Percentiles rank a stretch among this genome's conserved stretches.
Conservation (phyloP, 176 grass and related monocot genomes). For the Luzula sylvatica region DNA sequence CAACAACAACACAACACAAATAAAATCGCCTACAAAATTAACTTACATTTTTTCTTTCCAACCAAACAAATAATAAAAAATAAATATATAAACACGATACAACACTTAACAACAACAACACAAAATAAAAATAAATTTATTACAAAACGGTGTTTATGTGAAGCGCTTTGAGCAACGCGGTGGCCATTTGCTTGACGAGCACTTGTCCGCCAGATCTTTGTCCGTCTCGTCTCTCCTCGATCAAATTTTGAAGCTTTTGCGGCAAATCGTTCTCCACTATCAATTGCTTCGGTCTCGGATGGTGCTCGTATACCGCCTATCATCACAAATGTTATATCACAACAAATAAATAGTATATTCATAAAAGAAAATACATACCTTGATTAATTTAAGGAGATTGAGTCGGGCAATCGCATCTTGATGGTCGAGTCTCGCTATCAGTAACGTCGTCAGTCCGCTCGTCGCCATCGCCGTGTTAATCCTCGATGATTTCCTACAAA, state of each 20-base stretch:
- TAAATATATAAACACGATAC: constrained; percentile 5
- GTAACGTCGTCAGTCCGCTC: constrained; percentile 86
- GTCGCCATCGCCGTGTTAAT: constrained; percentile 93
- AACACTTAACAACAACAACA: not conserved
- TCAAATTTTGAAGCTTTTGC: constrained; percentile 94
- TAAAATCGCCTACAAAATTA: constrained; percentile 15
- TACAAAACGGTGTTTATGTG: constrained; percentile 97
- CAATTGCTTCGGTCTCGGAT: constrained; percentile 93
- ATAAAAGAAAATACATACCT: constrained; percentile 33
- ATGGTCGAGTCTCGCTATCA: constrained; percentile 87
- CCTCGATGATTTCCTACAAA: constrained; percentile 79
- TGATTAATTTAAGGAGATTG: constrained; percentile 96
- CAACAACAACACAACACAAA: not conserved
- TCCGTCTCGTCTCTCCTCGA: constrained; percentile 87
- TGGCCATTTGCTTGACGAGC: constrained; percentile 98
- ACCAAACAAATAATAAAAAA: constrained; percentile 1
- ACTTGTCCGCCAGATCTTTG: constrained; percentile 82
- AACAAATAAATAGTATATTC: constrained; percentile 3
- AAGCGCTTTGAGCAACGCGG: constrained; percentile 80
- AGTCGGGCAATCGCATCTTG: constrained; percentile 90
- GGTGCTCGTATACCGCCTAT: constrained; percentile 96
- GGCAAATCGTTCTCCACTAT: constrained; percentile 98
- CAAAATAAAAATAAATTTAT: constrained; percentile 17
- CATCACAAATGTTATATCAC: no score
- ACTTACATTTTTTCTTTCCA: constrained; percentile 20